phyloP scores from a whole-genome alignment of 1,284 basidiomycete genomes.

The Ganoderma lucidum region DNA sequence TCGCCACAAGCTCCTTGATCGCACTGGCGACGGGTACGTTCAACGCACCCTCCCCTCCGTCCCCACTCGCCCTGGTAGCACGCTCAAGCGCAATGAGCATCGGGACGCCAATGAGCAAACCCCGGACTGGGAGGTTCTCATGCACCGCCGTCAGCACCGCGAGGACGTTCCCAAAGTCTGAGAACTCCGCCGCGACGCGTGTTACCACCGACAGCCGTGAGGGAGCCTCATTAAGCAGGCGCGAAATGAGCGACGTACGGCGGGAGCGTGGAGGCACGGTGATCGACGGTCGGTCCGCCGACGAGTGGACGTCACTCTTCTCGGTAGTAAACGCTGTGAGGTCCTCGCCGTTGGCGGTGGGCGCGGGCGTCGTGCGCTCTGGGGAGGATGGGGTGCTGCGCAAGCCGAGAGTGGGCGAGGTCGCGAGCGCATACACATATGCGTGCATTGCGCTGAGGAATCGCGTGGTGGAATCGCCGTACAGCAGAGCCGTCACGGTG shows the following conservation, averaged over 20 bases:
- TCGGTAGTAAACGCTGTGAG: constrained; percentile 21
- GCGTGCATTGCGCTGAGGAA: constrained; percentile 84
- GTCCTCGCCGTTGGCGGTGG: constrained; percentile 24
- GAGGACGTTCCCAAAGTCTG: constrained; percentile 84
- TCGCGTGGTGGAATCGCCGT: constrained; percentile 69
- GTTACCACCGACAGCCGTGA: constrained; percentile 52
- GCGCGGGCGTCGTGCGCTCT: constrained; percentile 36
- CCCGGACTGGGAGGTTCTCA: constrained; percentile 74
- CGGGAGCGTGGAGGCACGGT: constrained; percentile 55
- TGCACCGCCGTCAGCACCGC: constrained; percentile 76
- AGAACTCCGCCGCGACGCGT: constrained; percentile 65
- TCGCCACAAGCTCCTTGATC: constrained; percentile 71
- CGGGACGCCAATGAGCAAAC: constrained; percentile 81
- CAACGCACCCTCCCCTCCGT: constrained; percentile 35
- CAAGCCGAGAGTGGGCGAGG: constrained; percentile 66
- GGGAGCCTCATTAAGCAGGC: constrained; percentile 55
- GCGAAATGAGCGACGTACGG: constrained; percentile 62
- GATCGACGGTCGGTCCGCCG: constrained; percentile 57
- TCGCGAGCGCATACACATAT: constrained; percentile 80
- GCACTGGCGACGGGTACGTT: constrained; percentile 59
- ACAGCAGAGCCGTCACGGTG: constrained; percentile 58
- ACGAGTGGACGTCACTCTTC: constrained; percentile 39
- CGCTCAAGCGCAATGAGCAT: constrained; percentile 84
- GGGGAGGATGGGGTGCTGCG: constrained; percentile 47
- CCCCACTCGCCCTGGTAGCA: constrained; percentile 55